Base-by-base conservation (phyloP, 345 rosid species). In the Citrus maxima region DNA sequence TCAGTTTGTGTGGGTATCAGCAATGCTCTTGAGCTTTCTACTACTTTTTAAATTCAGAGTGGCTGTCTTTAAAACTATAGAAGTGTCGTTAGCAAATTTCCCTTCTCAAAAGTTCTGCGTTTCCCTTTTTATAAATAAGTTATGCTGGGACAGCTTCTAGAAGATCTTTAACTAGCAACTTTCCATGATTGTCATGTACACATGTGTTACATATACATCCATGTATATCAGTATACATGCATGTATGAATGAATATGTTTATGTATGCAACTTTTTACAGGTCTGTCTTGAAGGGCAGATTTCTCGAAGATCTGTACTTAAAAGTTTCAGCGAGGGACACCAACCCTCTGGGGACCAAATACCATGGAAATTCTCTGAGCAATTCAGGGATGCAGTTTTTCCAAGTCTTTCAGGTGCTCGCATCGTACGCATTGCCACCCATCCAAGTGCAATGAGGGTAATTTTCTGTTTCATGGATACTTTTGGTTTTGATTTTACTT, bases 361-460 rank as follows among this genome's bases (percentile, higher is more conserved):
- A 74, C 98, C 99, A 37, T 97, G 99, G 99, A 97, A 97, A 82
- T 94, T 97, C 81, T 91, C 89, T 82, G 95, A 97, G 87, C 93
- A 93, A 75, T 97, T 91, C 66, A 89, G 90, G 74, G 95, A 97
- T 66, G 78, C 89, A 25, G 94, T 79, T 69, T 97, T 97, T 79
- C 99, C 99, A 72, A 85, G 86, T 71, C 91, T 97, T 77, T 97
- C 99, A 32, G 99, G 99, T 76, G 98, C 94, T 88, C 93, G 99
- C 63, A 92, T 96, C 54, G 99, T 94, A 62, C 94, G 99, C 72
- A 96, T 96, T 77, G 99, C 99, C 74, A 94, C 97, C 79, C 98
- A 96, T 86, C 99, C 99, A 76, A 92, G 89, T 81, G 96, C 98
- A 74, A 90, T 90, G 93, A 90, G 91, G 95, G 99, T 96, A 88